Conservation (phyloP, 2,329 filamentous ascomycete genomes). For the Mollisia scopiformis region DNA sequence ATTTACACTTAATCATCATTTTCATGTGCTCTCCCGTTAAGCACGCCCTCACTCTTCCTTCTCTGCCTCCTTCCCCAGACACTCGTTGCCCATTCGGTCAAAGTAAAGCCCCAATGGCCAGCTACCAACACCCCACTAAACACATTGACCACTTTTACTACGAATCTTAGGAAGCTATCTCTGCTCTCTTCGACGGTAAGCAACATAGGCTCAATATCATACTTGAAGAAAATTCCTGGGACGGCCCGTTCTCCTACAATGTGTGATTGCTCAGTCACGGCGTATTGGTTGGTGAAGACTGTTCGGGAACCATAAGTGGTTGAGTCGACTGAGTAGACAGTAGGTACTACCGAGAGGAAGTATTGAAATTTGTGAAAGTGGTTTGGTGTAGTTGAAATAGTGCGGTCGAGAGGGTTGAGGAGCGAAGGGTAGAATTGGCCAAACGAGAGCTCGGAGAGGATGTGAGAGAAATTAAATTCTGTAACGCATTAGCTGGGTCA, state of each 20-base stretch:
- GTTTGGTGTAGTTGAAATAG: conserved; percentile 71
- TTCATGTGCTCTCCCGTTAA: conserved; percentile 36
- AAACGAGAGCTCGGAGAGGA: conserved; percentile 94
- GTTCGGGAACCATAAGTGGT: conserved; percentile 50
- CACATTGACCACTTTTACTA: conserved; percentile 87
- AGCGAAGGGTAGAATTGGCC: conserved; percentile 95
- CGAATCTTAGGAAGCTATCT: conserved; percentile 71
- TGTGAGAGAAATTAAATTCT: conserved; percentile 98
- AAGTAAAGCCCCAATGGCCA: conserved; percentile 88
- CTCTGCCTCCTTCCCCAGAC: conserved; percentile 48
- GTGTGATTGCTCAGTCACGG: conserved; percentile 86
- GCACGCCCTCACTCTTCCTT: conserved; percentile 38
- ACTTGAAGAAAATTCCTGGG: conserved; percentile 97
- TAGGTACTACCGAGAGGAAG: conserved; percentile 93
- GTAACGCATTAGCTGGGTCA: conserved; percentile 28
- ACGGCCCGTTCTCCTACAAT: conserved; percentile 70
- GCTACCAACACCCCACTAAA: conserved; percentile 89
- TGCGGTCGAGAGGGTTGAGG: conserved; percentile 91
- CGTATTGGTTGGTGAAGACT: conserved; percentile 96
- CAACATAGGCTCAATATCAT: conserved; percentile 95
- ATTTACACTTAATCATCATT: conserved; percentile 32
- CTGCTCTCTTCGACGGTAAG: conserved; percentile 83
- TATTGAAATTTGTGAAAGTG: conserved; percentile 98
- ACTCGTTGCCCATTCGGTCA: conserved; percentile 74
- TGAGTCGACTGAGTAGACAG: conserved; percentile 75